phyloP scores from a whole-genome alignment of 176 grass and related monocot genomes.

The Eremochloa ophiuroides region DNA sequence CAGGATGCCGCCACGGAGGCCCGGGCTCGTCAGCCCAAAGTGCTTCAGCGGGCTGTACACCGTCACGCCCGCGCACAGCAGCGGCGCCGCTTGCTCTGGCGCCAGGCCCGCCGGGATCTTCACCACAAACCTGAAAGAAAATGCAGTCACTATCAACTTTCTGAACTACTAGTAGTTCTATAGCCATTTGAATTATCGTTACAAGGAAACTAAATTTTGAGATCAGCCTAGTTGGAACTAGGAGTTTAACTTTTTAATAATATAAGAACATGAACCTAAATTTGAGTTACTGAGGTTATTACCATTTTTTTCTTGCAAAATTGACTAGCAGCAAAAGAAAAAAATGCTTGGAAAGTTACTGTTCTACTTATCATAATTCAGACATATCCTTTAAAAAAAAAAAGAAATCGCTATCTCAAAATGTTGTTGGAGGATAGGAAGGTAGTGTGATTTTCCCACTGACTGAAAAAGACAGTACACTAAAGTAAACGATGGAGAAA shows the following conservation, averaged over 20 bases:
- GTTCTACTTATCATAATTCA: not conserved
- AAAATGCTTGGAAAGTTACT: not conserved
- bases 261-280: not conserved
- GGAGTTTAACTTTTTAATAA: not conserved
- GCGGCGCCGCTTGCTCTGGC: conserved; percentile 78
- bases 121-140: conserved; percentile 58
- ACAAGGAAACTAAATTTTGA: not conserved
- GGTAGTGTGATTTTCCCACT: not conserved
- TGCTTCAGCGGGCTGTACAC: conserved; percentile 97
- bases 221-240: not conserved
- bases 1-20: conserved; percentile 66
- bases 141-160: not conserved
- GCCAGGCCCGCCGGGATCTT: conserved; percentile 69
- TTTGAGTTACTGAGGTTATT: no score
- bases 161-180: not conserved
- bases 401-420: not conserved
- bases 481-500: not conserved
- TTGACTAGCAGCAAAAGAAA: not conserved
- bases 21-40: conserved; percentile 52
- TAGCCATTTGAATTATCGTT: not conserved
- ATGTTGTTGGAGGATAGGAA: not conserved
- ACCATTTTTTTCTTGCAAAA: no score
- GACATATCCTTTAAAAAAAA: not conserved
- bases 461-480: not conserved
- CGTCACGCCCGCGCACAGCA: conserved; percentile 87